Evolutionary conservation across 345 rosid genomes (phyloP).

Genomic region (Sonneratia alba): DNA sequence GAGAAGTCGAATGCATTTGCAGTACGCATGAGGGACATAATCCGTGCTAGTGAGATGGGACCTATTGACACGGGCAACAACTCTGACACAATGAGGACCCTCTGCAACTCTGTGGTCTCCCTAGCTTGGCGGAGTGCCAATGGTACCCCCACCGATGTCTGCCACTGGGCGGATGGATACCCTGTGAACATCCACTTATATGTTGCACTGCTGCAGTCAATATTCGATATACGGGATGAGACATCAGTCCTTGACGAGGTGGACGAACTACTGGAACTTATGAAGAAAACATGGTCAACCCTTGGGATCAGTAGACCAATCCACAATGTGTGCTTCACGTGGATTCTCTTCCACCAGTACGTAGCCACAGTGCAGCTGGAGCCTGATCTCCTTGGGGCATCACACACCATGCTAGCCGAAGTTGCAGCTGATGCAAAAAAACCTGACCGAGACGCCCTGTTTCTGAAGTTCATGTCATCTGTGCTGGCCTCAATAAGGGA

Average conservation of each 20-base stretch:
- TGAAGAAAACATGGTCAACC: constrained; percentile 90
- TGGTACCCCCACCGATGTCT: constrained; percentile 56
- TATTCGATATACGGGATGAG: constrained; percentile 71
- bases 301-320: constrained; percentile 57
- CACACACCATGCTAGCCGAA: constrained; percentile 66
- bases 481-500: constrained; percentile 61
- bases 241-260: constrained; percentile 79
- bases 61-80: constrained; percentile 55
- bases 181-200: constrained; percentile 76
- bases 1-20: constrained; percentile 56
- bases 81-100: constrained; percentile 60
- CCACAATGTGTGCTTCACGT: constrained; percentile 71
- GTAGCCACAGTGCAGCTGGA: constrained; percentile 53
- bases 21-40: constrained; percentile 46
- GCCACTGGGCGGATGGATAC: constrained; percentile 94
- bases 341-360: constrained; percentile 87
- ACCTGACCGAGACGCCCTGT: constrained; percentile 50
- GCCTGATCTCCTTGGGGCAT: constrained; percentile 65
- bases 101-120: constrained; percentile 60
- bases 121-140: constrained; percentile 59
- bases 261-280: constrained; percentile 74
- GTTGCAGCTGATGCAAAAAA: constrained; percentile 69
- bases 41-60: constrained; percentile 35
- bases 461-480: constrained; percentile 47
- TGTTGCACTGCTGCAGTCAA: constrained; percentile 46